Evolutionary conservation across 2,329 filamentous ascomycete species (phyloP), one percentile per base, ranked within the genome.

Genomic region (Arthrinium phaeospermum): DNA sequence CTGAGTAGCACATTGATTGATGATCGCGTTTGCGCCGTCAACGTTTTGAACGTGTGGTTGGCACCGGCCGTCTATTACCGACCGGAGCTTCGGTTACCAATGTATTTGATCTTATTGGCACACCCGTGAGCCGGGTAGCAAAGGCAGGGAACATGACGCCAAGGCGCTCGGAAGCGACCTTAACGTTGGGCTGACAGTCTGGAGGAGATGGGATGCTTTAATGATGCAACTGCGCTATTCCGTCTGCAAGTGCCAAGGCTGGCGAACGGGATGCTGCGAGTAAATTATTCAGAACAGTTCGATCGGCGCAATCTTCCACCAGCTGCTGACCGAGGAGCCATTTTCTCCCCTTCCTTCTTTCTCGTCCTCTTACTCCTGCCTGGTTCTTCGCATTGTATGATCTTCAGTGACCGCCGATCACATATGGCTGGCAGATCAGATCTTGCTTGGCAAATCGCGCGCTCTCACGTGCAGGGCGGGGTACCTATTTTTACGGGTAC

Each of bases 401-500:
- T 37, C 51, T 57, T 19, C 53, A 4, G 8, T 34, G 30, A 22
- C 22, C 22, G 53, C 53, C 30, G 16, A 61, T 22, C 30, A 19
- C 27, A 12, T 16, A 41, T 4, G 6, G 22, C 6, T 19, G 16
- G 34, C 57, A n/a, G 57, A 64, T 64, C 57, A 22, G 57, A 64
- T 64, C 57, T 64, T n/a, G 30, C 57, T 64, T 64, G 53, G 53
- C 53, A 61, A 61, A 37, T 37, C 53, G 53, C 53, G 53, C 30
- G 53, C 7, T 37, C 30, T 61, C 30, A 61, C 53, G 27, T 61
- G 53, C 30, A n/a, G 49, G n/a, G 53, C 30, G 51, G 51, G 51
- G 51, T 34, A 57, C 51, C 4, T 49, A 30, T 30, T 30, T 30
- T 30, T 30, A 24, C n/a, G 6, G 22, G 24, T 12, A 51, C 49